Evolutionary conservation across 2,329 filamentous ascomycete species (phyloP), one percentile per base, ranked within the genome.

Genomic region (Tolypocladium capitatum): DNA sequence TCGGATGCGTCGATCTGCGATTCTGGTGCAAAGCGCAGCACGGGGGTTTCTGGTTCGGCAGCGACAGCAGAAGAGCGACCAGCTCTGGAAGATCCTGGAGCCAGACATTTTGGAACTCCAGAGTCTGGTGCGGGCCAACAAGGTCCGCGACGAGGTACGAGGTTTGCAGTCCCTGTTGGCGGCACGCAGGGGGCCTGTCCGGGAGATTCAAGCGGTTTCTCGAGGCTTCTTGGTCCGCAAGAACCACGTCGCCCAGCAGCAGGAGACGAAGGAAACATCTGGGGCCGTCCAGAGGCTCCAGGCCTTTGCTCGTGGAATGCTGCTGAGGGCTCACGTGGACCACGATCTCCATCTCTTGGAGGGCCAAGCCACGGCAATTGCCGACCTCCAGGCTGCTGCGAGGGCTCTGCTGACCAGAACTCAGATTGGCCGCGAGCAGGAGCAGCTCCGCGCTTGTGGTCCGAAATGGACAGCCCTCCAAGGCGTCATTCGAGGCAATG

Each of bases 1-100:
- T 49, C 79, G 83, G 54, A 96, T 95, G 90, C 78, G 80, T 48
- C 76, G 70, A 20, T 95, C 94, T 60, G 86, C 90, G 2, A 71
- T 85, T 28, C 74, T 80, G 51, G 74, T 96, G 18, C 92, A 98
- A 64, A 89, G 87, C 52, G 75, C 80, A 6, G 78, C 80, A 4
- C 81, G 91, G 43, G 91, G 88, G 9, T 80, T 85, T 60, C 68
- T 96, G 35, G 74, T 83, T 24, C 80, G 92, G 51, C 75, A 71
- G 45, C 74, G 74, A 35, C 72, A 84, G 58, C 68, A 70, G 51
- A 72, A 76, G 36, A 79, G 81, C 50, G 79, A 87, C 55, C 67
- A 77, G 48, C 75, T 81, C 59, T 87, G 81, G 78, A 80, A 82
- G 59, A 76, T 76, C 46, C 76, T 81, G 48, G 84, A 91, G 62